Base-by-base conservation (phyloP, 495 filamentous ascomycete species). In the Stereocaulon alpinum region DNA sequence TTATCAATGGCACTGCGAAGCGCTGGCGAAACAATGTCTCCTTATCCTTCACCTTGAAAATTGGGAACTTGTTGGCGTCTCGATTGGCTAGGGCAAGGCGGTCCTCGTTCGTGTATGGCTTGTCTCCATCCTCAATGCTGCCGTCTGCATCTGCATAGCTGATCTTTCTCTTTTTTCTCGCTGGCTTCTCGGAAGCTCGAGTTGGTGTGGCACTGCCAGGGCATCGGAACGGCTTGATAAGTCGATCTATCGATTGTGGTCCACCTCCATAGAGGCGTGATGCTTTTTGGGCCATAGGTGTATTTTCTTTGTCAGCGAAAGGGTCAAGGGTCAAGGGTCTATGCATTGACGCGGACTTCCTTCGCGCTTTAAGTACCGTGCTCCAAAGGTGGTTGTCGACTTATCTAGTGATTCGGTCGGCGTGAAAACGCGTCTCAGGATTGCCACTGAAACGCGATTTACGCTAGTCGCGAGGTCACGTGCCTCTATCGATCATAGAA, bases 21-120 rank as follows among this genome's bases (percentile, higher is more conserved):
- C 82, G 80, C 60, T 88, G 82, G 24, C 84, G 81, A 63, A 97
- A 96, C 0, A 86, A 80, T 7, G 78, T 76, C 1, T 86, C 86
- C 67, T 94, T 96, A 67, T 96, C 90, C 66, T 93, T 95, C 20
- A 82, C 77, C 66, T 89, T 86, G 72, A 93, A 99, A 0, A 94
- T 85, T 2, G 91, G 91, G 49, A 91, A 99, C 59, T 82, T 83
- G 70, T 96, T 97, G 55, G 81, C 85, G 68, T 96, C 91, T 68
- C 91, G 79, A 55, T 90, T 95, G 40, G 87, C 89, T 45, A 97
- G 76, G 24, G 89, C 89, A 6, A 93, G 76, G 42, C 91, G 81
- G 60, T 95, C 91, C 49, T 91, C 89, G 64, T 93, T 95, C 47
- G 88, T 88, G 71, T 89, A 96, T 43, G 87, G 80, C 65, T 88